Base-by-base conservation (phyloP, 2,329 filamentous ascomycete species). In the Sclerotinia trifoliorum region DNA sequence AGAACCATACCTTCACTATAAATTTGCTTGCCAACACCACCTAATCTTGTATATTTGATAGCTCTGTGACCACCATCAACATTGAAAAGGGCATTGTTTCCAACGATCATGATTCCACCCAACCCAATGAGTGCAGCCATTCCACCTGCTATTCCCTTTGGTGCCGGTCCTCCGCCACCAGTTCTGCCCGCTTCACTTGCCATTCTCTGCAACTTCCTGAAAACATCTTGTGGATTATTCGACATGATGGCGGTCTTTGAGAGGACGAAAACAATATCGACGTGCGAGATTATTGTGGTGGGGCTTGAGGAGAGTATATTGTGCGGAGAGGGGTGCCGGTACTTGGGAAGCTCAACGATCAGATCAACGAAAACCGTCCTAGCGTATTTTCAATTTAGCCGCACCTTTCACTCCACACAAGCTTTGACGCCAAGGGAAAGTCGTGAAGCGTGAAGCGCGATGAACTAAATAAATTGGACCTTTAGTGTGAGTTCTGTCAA, bases 31-130 rank as follows among this genome's bases (percentile, higher is more conserved):
- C 92, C 90, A 67, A 99, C 94, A 84, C 95, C 95, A 77, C 88
- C 92, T 81, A 97, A 77, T 79, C 94, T 90, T 76, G 90, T 93
- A 83, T 99, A 99, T 82, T 99, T 99, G 86, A 99, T 99, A 73
- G 95, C 95, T 78, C 95, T 90, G 81, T 98, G 95, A 83, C 95
- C 95, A 89, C 95, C 95, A 78, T 99, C 95, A 76, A 99, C 95
- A 82, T 90, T 90, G 83, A 90, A 90, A 6, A 90, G 83, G 56
- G 87, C 85, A 78, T 78, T 77, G 74, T 88, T 86, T 72, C 84
- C 81, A 64, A 87, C 73, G 71, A 85, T 79, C 70, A 82, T 79
- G 71, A 83, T 83, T 73, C 85, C 83, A 72, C 83, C 83, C 35
- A 88, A 79, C 48, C 87, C 73, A 51, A 88, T 74, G 67, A 88